These are phyloP conservation scores for Peronosclerospora sorghi DNA, from an alignment of 352 stramenopile genomes.

Conservation along the genomic window DNA sequence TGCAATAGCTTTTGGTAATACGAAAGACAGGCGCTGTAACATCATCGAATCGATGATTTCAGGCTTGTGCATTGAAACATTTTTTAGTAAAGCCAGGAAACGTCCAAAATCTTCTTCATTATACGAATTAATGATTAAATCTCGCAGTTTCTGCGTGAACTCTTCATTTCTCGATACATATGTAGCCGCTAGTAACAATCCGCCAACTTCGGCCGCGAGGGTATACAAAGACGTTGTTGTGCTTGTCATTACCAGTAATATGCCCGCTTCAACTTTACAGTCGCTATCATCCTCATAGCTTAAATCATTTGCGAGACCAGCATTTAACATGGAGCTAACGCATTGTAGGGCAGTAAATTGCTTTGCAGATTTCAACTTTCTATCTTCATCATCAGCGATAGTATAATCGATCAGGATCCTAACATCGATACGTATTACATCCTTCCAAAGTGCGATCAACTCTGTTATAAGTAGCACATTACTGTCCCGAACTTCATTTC, in stretches of 20 bases:
- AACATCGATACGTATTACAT: slow-evolving; percentile 28
- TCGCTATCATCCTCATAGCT: slow-evolving; percentile 8
- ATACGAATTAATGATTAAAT: slow-evolving; percentile 38
- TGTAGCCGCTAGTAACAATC: slow-evolving; percentile 25
- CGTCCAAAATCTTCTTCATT: slow-evolving; percentile 52
- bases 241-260: slow-evolving; percentile 39
- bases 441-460: slow-evolving; percentile 50
- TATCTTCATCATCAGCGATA: slow-evolving; percentile 25
- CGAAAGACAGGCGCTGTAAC: slow-evolving; percentile 56
- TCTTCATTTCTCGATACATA: slow-evolving; percentile 2
- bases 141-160: slow-evolving; percentile 29
- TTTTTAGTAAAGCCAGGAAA: slow-evolving; percentile 54
- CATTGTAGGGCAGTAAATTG: slow-evolving; percentile 47
- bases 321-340: slow-evolving; percentile 44
- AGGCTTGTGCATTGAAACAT: slow-evolving; percentile 45
- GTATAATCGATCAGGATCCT: slow-evolving; percentile 28
- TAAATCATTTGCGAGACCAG: slow-evolving; percentile 19
- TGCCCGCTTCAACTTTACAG: slow-evolving; percentile 33
- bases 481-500: slow-evolving; percentile 48
- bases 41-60: slow-evolving; percentile 53
- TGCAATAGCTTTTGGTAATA: slow-evolving; percentile 43
- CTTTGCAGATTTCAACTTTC: slow-evolving; percentile 28
- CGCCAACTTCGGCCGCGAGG: slow-evolving; percentile 55
- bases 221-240: slow-evolving; percentile 38
- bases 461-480: slow-evolving; percentile 50